Percentiles rank a stretch among this genome's conserved stretches.
Evolutionary conservation across 768 basidiomycete species (phyloP).

Genomic region (Podaxis carcinomalis): DNA sequence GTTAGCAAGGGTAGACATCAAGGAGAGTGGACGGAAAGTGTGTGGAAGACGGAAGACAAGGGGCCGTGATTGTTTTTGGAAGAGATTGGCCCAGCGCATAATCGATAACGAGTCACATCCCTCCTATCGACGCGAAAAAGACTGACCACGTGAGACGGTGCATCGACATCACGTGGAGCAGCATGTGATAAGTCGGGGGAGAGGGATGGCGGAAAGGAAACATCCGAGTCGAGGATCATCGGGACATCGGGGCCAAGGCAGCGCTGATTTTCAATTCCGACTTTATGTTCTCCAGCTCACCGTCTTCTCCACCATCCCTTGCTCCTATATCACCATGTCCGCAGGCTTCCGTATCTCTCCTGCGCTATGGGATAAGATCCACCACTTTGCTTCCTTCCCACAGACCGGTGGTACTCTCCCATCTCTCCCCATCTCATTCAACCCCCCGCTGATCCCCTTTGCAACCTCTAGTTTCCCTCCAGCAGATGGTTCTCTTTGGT

Average conservation of each 20-base stretch:
- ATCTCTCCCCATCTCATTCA: constrained; percentile 33
- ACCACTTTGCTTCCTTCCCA: constrained; percentile 87
- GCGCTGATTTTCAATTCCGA: neutral
- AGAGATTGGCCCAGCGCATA: neutral
- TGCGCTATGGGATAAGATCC: constrained; percentile 84
- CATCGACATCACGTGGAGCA: neutral
- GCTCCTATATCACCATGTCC: constrained; percentile 33
- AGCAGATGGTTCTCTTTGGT: constrained; percentile 98
- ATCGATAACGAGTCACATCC: neutral
- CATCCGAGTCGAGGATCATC: neutral
- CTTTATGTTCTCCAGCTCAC: neutral
- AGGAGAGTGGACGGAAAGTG: neutral
- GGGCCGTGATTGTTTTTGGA: neutral
- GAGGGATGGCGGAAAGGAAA: neutral
- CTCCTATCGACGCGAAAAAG: neutral
- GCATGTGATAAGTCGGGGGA: neutral
- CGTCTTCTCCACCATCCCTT: neutral
- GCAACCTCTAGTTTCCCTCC: constrained; percentile 67
- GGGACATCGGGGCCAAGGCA: neutral
- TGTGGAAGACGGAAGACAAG: neutral
- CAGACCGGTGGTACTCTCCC: constrained; percentile 77
- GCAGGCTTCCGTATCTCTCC: constrained; percentile 70
- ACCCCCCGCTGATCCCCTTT: constrained; percentile 26
- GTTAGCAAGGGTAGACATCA: neutral
- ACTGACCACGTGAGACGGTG: neutral